These are phyloP conservation scores for Acrasis kona DNA, from an alignment of 78 protist species.

Conservation along the genomic window DNA sequence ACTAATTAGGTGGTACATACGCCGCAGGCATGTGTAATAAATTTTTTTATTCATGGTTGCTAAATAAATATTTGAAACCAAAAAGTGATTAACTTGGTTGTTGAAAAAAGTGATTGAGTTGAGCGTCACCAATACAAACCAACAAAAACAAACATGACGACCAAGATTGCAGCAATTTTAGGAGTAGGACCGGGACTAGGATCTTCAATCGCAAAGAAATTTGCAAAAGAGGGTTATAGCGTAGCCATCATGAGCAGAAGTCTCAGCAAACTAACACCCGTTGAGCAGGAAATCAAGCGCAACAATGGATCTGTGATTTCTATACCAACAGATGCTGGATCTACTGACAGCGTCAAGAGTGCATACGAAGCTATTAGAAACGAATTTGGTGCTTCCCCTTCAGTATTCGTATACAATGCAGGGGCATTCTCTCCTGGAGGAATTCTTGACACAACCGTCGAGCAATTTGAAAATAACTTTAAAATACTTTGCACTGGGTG, in stretches of 20 bases:
- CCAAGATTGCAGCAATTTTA: background rate
- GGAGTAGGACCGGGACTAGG: background rate
- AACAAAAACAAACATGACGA: background rate
- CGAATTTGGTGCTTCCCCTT: background rate
- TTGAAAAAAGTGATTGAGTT: no score
- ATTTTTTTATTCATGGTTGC: no score
- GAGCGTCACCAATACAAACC: no score
- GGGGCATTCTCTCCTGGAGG: background rate
- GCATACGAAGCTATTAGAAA: background rate
- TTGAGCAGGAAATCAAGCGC: background rate
- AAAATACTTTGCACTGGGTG: slow-evolving; percentile 23
- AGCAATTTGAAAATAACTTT: slow-evolving; percentile 12
- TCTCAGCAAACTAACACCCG: background rate
- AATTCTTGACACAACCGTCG: slow-evolving; percentile 3
- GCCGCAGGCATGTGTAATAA: no score
- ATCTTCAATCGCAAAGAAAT: background rate
- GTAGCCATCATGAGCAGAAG: background rate
- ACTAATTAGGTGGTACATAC: no score
- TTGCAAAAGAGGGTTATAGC: background rate
- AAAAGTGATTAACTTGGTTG: no score
- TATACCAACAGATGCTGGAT: background rate
- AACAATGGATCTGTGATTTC: background rate
- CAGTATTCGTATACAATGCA: background rate
- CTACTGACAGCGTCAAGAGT: background rate
- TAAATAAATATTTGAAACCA: no score